Evolutionary conservation across 108 stramenopile genomes (phyloP).

Genomic region (Schizochytrium sp.): DNA sequence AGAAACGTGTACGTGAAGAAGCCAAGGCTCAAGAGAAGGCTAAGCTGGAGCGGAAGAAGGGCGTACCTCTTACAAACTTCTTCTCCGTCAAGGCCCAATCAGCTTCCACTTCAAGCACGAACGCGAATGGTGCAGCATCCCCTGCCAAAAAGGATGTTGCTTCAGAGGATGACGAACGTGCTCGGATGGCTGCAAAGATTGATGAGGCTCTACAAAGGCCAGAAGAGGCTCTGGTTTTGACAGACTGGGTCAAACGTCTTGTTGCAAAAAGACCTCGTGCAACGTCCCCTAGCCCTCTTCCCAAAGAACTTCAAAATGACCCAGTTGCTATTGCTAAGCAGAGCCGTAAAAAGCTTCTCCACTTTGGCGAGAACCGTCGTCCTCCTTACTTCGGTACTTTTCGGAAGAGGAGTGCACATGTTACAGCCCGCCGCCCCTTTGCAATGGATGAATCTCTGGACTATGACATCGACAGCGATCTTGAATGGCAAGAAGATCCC

Average conservation of each 20-base stretch:
- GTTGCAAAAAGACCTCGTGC: neutral
- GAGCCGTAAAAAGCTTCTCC: conserved; percentile 41
- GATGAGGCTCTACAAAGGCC: neutral
- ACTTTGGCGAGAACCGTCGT: neutral
- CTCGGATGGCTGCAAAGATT: neutral
- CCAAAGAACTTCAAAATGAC: neutral
- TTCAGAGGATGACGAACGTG: neutral
- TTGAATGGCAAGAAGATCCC: conserved; percentile 45
- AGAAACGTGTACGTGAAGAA: neutral
- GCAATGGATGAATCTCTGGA: neutral
- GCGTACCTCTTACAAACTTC: conserved; percentile 13
- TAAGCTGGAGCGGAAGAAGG: neutral
- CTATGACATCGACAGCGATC: conserved; percentile 43
- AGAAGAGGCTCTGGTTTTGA: neutral
- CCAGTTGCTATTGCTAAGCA: neutral
- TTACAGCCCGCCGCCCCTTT: conserved; percentile 33
- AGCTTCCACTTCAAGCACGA: neutral
- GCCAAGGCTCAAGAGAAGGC: conserved; percentile 15
- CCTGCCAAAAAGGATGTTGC: neutral
- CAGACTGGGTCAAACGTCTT: neutral
- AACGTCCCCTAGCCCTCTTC: neutral
- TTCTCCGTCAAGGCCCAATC: conserved; percentile 40
- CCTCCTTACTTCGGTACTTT: conserved; percentile 56
- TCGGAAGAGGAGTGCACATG: neutral
- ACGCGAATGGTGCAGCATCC: neutral